Conservation (phyloP, 75 land plant genomes). For the Sequoiadendron giganteum region DNA sequence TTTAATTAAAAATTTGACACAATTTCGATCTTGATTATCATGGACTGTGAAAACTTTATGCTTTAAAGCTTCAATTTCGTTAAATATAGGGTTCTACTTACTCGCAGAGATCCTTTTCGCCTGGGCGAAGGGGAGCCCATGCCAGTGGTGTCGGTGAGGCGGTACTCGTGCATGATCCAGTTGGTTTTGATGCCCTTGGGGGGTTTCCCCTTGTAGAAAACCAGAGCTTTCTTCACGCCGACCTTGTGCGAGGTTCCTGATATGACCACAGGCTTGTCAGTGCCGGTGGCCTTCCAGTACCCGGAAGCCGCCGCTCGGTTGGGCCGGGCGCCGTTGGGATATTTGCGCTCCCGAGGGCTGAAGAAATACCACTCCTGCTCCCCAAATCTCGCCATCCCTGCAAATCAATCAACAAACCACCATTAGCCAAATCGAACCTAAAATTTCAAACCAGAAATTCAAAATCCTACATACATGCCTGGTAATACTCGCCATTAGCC, state of each 20-base stretch:
- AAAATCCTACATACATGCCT: no score
- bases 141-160: slow-evolving; percentile 26
- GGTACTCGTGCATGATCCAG: slow-evolving; percentile 71
- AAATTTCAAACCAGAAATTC: no score
- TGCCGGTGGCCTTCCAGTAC: slow-evolving; percentile 68
- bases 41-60: no score
- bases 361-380: slow-evolving; percentile 64
- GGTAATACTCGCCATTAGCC: no score
- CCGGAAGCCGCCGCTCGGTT: slow-evolving; percentile 55
- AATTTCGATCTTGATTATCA: no score
- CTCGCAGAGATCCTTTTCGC: slow-evolving; percentile 45
- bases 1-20: no score
- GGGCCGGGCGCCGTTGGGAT: slow-evolving; percentile 50
- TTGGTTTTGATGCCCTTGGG: slow-evolving; percentile 59
- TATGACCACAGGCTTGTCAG: slow-evolving; percentile 46
- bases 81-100: background rate
- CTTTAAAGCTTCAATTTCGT: background rate
- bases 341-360: slow-evolving; percentile 55
- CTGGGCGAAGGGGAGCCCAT: slow-evolving; percentile 9
- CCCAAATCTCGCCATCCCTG: slow-evolving; percentile 45
- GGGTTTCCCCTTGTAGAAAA: slow-evolving; percentile 51
- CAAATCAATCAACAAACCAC: background rate
- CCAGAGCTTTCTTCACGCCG: slow-evolving; percentile 58
- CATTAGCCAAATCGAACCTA: background rate
- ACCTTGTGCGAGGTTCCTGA: slow-evolving; percentile 36